Evolutionary conservation across 2,329 filamentous ascomycete genomes (phyloP).

Genomic region (Paraphoma sp.): DNA sequence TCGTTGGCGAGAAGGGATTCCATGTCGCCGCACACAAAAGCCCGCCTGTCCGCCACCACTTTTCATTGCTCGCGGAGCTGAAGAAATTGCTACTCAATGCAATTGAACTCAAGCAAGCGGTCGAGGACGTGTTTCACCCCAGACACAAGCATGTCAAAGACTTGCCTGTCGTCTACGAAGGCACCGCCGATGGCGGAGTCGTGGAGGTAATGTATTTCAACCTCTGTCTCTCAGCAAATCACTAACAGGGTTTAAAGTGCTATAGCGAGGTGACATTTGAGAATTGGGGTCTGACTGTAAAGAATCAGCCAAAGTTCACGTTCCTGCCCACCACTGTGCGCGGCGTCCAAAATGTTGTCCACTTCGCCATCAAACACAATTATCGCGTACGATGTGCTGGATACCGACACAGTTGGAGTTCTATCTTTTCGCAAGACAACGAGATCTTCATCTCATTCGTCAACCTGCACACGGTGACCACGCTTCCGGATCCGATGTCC

Average conservation of each 20-base stretch:
- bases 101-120: neutral
- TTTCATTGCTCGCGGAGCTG: neutral
- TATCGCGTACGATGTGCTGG: neutral
- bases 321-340: neutral
- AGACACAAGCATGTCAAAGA: neutral
- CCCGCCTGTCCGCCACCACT: neutral
- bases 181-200: neutral
- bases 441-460: neutral
- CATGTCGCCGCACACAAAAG: neutral
- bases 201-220: neutral
- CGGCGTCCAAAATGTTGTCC: neutral
- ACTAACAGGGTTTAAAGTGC: neutral
- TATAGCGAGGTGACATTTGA: neutral
- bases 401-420: neutral
- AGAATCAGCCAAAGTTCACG: neutral
- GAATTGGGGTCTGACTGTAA: neutral
- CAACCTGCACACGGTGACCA: neutral
- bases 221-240: neutral
- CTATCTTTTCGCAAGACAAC: neutral
- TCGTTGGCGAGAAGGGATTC: neutral
- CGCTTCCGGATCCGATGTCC: neutral
- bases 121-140: neutral
- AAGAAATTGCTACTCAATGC: neutral
- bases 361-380: neutral
- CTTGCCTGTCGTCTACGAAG: neutral